Percentiles rank a stretch among this genome's conserved stretches.
phyloP scores from a whole-genome alignment of 106 monocot genomes.

The Cymbidium sinense region DNA sequence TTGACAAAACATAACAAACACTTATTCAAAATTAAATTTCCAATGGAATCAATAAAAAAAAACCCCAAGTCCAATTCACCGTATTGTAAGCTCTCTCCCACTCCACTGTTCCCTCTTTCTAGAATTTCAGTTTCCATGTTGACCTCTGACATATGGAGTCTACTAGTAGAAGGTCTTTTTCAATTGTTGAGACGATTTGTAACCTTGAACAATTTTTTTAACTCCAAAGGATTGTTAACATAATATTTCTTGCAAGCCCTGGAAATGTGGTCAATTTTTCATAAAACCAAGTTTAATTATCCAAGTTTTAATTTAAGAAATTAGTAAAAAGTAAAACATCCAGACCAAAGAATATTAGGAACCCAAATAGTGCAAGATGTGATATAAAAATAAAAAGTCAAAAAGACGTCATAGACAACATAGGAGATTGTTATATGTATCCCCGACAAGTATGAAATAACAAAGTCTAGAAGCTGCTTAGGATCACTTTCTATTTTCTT shows the following conservation, averaged over 20 bases:
- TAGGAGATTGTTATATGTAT: neutral
- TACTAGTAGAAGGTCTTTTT: slow-evolving; percentile 2
- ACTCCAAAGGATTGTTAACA: slow-evolving; percentile 19
- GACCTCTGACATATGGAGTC: neutral
- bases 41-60: slow-evolving; percentile 1
- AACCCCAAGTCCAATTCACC: too few relatives aligned
- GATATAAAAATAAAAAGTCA: neutral
- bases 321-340: neutral
- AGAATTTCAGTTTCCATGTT: neutral
- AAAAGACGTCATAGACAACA: neutral
- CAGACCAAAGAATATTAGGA: neutral
- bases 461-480: too few relatives aligned
- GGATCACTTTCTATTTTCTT: too few relatives aligned
- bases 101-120: too few relatives aligned
- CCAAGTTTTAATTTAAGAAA: neutral
- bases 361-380: neutral
- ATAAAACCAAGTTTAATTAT: neutral
- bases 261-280: neutral
- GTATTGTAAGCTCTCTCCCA: too few relatives aligned
- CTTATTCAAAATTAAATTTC: neutral
- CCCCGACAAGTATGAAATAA: too few relatives aligned
- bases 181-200: slow-evolving; percentile 7
- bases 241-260: neutral
- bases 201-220: slow-evolving; percentile 56
- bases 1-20: neutral